These are phyloP conservation scores for Claviceps digitariae DNA, from an alignment of 2,329 filamentous ascomycete species.

Conservation along the genomic window DNA sequence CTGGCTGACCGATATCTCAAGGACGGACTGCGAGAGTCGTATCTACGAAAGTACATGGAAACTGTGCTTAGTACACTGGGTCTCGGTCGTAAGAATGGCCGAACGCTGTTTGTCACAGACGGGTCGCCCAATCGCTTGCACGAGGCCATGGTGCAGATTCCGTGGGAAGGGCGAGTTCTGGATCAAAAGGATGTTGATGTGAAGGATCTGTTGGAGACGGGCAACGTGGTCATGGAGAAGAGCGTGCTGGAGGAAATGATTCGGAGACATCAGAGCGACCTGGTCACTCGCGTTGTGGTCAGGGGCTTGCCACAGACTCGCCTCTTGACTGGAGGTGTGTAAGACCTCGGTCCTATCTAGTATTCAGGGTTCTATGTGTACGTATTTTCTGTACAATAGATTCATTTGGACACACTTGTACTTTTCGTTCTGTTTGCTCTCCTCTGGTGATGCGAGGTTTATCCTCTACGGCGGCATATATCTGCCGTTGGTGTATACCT, in stretches of 20 bases:
- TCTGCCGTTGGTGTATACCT: too few relatives aligned
- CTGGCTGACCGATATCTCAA: slow-evolving; percentile 27
- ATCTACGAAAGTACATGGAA: slow-evolving; percentile 47
- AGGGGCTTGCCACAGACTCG: slow-evolving; percentile 23
- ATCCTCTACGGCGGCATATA: too few relatives aligned
- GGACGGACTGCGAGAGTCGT: slow-evolving; percentile 38
- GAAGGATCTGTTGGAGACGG: slow-evolving; percentile 80
- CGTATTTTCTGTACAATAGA: neutral
- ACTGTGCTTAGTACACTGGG: slow-evolving; percentile 58
- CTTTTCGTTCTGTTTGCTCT: neutral
- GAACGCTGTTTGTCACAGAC: slow-evolving; percentile 63
- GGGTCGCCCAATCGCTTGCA: slow-evolving; percentile 49
- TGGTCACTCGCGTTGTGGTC: slow-evolving; percentile 35
- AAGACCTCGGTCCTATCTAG: neutral
- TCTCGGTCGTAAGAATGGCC: slow-evolving; percentile 53
- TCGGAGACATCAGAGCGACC: slow-evolving; percentile 55
- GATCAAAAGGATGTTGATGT: slow-evolving; percentile 76
- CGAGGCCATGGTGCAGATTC: slow-evolving; percentile 49
- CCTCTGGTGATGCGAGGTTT: too few relatives aligned
- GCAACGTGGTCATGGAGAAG: slow-evolving; percentile 77
- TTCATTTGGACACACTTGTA: neutral
- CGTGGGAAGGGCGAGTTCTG: slow-evolving; percentile 55
- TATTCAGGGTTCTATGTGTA: neutral
- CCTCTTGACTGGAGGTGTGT: slow-evolving; percentile 18
- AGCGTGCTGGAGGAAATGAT: slow-evolving; percentile 65